Conservation (phyloP, 352 stramenopile genomes). For the Pythium volutum region DNA sequence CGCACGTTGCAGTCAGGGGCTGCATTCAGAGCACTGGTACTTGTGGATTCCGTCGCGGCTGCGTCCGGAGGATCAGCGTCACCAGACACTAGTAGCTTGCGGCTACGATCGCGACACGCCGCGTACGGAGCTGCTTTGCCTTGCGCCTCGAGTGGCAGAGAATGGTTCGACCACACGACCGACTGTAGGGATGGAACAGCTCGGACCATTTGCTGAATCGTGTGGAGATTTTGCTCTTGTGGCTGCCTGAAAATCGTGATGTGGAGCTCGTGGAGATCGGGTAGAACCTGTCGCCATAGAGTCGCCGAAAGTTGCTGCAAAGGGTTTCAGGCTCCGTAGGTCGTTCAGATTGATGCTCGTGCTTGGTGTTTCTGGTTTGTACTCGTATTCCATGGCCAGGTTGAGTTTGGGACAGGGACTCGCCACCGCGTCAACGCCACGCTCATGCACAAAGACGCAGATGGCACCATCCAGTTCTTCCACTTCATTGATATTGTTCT, state of each 20-base stretch:
- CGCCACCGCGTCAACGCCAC: not conserved
- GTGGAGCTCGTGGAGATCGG: not conserved
- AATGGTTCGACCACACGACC: not conserved
- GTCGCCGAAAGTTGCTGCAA: not conserved
- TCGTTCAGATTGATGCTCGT: not conserved
- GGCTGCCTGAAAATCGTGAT: not conserved
- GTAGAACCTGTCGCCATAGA: not conserved
- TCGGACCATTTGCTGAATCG: not conserved
- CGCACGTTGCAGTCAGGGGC: not conserved
- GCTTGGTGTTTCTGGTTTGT: not conserved
- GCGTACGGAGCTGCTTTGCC: not conserved
- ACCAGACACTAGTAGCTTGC: not conserved
- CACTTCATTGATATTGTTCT: not conserved
- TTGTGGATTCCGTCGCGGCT: too few species aligned
- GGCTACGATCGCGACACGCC: not conserved
- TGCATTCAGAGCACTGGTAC: not conserved
- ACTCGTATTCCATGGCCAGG: too few species aligned
- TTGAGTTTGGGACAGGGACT: not conserved
- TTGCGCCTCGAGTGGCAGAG: not conserved
- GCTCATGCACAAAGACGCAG: not conserved
- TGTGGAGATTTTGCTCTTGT: not conserved
- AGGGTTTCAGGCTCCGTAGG: not conserved
- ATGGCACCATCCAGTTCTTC: not conserved
- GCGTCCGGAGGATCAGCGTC: not conserved
- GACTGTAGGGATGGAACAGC: not conserved